Conservation (phyloP, 805 yeast genomes). For the Cyberlindnera xishuangbannaensis region DNA sequence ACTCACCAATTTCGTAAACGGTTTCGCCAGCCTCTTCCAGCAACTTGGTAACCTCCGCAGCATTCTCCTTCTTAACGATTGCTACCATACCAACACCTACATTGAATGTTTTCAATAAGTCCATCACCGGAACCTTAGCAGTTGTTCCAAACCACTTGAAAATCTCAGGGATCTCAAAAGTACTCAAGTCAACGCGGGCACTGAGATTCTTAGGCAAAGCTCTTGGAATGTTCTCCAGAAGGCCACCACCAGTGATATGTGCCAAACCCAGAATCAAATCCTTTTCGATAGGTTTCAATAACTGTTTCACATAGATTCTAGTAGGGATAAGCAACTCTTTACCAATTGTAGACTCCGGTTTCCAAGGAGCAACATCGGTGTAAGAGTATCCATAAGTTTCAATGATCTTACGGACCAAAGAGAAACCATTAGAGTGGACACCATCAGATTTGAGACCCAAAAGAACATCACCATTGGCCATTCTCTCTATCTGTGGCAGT, state of each 20-base stretch:
- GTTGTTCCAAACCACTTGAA: constrained; percentile 92
- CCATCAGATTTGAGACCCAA: constrained; percentile 90
- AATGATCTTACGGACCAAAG: constrained; percentile 87
- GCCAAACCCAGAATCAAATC: constrained; percentile 81
- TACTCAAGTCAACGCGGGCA: constrained; percentile 71
- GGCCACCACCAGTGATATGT: constrained; percentile 98
- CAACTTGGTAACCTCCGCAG: constrained; percentile 44
- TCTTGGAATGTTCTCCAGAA: constrained; percentile 93
- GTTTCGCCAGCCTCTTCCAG: constrained; percentile 66
- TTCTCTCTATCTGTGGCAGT: constrained; percentile 61
- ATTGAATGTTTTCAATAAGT: constrained; percentile 86
- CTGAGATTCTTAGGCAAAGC: constrained; percentile 77
- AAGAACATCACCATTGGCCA: constrained; percentile 76
- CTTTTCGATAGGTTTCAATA: constrained; percentile 66
- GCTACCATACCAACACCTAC: constrained; percentile 97
- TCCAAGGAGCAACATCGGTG: constrained; percentile 84
- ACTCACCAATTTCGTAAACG: constrained; percentile 63
- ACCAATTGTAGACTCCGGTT: constrained; percentile 63
- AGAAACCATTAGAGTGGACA: constrained; percentile 94
- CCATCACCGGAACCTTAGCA: constrained; percentile 83
- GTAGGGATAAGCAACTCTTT: constrained; percentile 87
- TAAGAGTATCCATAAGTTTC: constrained; percentile 70
- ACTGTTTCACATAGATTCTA: constrained; percentile 87
- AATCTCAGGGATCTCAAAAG: constrained; percentile 83
- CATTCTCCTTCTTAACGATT: constrained; percentile 69